Base-by-base conservation (phyloP, 75 land plant genomes). In the Gnetum montanum region DNA sequence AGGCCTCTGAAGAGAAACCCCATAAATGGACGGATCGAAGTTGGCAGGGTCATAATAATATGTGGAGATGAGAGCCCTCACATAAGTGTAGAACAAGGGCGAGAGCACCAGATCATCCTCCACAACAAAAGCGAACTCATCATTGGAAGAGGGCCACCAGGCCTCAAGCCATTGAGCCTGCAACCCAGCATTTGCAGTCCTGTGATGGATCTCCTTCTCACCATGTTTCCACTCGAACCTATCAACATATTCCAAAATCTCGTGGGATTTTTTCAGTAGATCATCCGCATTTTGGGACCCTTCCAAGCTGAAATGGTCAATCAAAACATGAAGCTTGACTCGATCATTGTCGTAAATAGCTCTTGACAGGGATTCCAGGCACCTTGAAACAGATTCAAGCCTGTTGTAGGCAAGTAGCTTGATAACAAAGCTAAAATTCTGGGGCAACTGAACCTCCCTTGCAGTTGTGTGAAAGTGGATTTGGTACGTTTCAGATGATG, bases 111-210 rank as follows among this genome's bases (percentile, higher is more conserved):
- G 73, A 64, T 93, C 98, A 61, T 93, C 98, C 54, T 93, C 98
- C 12, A 93, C 96, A 13, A 93, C 73, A 45, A 93, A 85, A 1
- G 83, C 98, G 61, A 93, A 93, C 54, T 89, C 95, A 38, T 94
- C 59, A 44, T 86, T 78, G 1, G 84, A 75, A 8, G 65, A 47
- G 6, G 98, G 98, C 98, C 95, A 94, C 98, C 98, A 94, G n/a
- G 98, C 84, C 67, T 94, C 96, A 40, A 90, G 50, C 98, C 98
- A 94, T 74, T 94, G 98, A 16, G 74, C 88, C 71, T 94, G 98
- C 40, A 89, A 52, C 11, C 98, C 98, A 3, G 49, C 91, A 54
- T 89, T 90, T 34, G 49, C 62, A 16, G 82, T 85, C 49, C 98
- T 30, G 53, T 94, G 90, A 59, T 94, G 98, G 51, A 94, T 87